Evolutionary conservation across 345 rosid genomes (phyloP), one percentile per base, ranked within the genome.

Genomic region (Aegle marmelos): DNA sequence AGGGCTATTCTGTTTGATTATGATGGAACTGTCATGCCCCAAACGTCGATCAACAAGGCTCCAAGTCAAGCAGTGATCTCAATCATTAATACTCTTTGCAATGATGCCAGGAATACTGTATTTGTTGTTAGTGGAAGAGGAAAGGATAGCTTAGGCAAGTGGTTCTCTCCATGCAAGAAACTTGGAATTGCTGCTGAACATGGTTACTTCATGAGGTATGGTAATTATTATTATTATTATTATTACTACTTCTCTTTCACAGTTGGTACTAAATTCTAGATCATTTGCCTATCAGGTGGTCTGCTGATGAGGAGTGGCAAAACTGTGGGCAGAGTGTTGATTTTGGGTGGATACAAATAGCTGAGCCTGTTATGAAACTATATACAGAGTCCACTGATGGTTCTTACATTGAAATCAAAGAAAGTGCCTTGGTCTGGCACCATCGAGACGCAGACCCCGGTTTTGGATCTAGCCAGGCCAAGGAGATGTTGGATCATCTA

Each of bases 361-460:
- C 93, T 14, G 89, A 91, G 75, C 95, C 95, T 73, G 90, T 91
- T 68, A 88, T 91, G 93, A 84, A 90, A 41, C 65, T 90, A 74
- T 91, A 91, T 76, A 91, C 93, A 50, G 95, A 91, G 78, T 48
- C 95, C 64, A 91, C 95, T 41, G 95, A 91, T 81, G 95, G 95
- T 64, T 91, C 95, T 73, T 71, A 77, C 69, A 88, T 91, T 60
- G 95, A 91, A 75, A 80, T 74, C 69, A 91, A 91, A 77, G 95
- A 91, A 83, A 91, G 95, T 83, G 91, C 91, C 28, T 75, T 91
- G 72, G 95, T 91, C 30, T 91, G 95, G 95, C 95, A 91, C 74
- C 89, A 89, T 78, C 82, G 87, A 72, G 95, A 91, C 81, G 95
- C 95, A 31, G 95, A 91, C 80, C 87, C 83, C 2, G 91, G 89